These are phyloP conservation scores for Yarrowia sp. DNA, from an alignment of 805 yeast genomes.

Conservation along the genomic window DNA sequence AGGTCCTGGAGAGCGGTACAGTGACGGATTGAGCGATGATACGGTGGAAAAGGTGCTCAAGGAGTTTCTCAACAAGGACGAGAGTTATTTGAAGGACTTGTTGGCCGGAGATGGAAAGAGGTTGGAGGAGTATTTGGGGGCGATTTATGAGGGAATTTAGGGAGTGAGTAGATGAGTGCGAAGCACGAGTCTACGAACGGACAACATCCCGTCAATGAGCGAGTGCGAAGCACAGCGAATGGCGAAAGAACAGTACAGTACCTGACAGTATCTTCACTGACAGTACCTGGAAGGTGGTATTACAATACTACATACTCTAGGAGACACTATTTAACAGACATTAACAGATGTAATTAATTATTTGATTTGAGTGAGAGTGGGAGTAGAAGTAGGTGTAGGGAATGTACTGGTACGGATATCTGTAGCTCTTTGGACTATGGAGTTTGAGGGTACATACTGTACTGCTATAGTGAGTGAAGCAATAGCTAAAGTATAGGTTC, in stretches of 20 bases:
- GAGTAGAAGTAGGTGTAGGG: no score
- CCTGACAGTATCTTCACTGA: no score
- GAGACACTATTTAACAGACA: neutral
- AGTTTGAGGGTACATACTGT: no score
- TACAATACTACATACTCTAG: no score
- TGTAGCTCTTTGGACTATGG: no score
- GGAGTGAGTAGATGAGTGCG: neutral
- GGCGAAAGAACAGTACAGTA: no score
- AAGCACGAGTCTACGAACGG: neutral
- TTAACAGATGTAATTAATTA: neutral
- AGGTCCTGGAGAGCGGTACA: slow-evolving; percentile 1
- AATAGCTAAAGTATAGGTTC: no score
- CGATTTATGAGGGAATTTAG: neutral
- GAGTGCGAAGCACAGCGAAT: neutral
- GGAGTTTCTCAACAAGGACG: slow-evolving; percentile 25
- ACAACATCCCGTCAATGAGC: no score
- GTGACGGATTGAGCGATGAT: neutral
- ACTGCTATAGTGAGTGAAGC: no score
- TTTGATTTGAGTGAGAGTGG: no score
- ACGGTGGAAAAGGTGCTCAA: slow-evolving; percentile 12
- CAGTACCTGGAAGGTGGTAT: no score
- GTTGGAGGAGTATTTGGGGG: neutral
- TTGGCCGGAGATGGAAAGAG: neutral
- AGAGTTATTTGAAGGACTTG: neutral
- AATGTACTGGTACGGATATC: no score